Percentiles rank a stretch among this genome's conserved stretches.
Evolutionary conservation across 1,284 basidiomycete genomes (phyloP).

Genomic region (Ceraceosorus guamensis): DNA sequence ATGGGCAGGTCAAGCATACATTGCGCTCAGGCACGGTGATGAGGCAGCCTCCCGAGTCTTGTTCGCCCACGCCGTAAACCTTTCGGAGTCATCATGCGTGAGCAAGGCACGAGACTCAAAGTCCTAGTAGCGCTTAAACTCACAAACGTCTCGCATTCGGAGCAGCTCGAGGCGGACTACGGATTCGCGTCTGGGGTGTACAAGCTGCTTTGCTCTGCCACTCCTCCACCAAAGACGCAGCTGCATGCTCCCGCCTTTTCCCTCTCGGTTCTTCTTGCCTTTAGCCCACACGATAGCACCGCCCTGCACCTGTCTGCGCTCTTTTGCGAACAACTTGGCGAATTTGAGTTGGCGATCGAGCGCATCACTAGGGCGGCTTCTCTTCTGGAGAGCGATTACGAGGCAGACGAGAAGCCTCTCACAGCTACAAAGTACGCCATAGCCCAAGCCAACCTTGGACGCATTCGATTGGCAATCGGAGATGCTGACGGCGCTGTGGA

Average conservation of each 20-base stretch:
- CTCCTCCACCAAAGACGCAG: constrained; percentile 28
- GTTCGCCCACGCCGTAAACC: constrained; percentile 71
- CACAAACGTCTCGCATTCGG: background rate
- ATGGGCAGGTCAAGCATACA: constrained; percentile 89
- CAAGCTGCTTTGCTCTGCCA: constrained; percentile 47
- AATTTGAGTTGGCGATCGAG: constrained; percentile 59
- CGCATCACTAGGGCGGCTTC: constrained; percentile 62
- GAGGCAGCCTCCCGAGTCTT: constrained; percentile 62
- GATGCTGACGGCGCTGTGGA: constrained; percentile 61
- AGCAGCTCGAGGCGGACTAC: constrained; percentile 72
- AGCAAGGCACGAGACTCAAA: constrained; percentile 41
- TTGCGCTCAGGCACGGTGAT: constrained; percentile 66
- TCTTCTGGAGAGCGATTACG: constrained; percentile 78
- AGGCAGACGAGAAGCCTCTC: constrained; percentile 68
- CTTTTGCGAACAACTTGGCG: constrained; percentile 74
- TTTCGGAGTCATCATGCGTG: constrained; percentile 63
- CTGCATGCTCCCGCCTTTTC: constrained; percentile 61
- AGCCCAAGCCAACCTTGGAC: constrained; percentile 73
- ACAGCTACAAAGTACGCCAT: constrained; percentile 74
- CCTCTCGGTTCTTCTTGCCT: constrained; percentile 67
- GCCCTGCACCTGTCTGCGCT: constrained; percentile 80
- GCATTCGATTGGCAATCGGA: constrained; percentile 61
- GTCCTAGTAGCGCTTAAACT: background rate
- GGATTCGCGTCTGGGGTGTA: constrained; percentile 67
- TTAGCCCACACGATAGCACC: constrained; percentile 62